A percentile compares a stretch with the other conserved stretches of the same genome.
Conservation (phyloP, 1,139 yeast genomes). For the Martiniozyma asiatica region DNA sequence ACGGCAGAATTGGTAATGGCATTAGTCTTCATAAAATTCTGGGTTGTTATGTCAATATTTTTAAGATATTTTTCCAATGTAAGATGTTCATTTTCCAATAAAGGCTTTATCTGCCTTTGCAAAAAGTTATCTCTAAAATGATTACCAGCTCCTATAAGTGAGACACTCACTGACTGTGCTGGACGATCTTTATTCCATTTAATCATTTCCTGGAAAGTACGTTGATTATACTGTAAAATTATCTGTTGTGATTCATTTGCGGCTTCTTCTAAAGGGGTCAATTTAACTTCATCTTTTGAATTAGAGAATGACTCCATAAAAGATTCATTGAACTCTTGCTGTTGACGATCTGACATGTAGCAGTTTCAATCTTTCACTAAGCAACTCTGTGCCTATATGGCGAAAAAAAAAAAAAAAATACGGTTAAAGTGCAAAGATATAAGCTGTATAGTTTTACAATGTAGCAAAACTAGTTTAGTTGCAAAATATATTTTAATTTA, state of each 20-base stretch:
- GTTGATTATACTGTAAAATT: slow-evolving; percentile 27
- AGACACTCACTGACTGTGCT: slow-evolving; percentile 34
- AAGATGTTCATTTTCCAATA: slow-evolving; percentile 24
- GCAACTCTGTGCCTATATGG: no score
- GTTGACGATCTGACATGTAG: no score
- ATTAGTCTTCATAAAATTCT: slow-evolving; percentile 28
- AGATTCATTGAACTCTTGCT: slow-evolving; percentile 7
- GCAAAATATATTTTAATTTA: no score
- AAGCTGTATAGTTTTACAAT: no score
- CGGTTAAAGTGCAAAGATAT: no score
- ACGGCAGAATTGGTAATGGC: slow-evolving; percentile 22
- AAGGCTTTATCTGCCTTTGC: slow-evolving; percentile 40
- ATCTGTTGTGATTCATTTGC: slow-evolving; percentile 15
- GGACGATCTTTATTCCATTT: slow-evolving; percentile 33
- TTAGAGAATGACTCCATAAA: slow-evolving; percentile 14
- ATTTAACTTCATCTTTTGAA: slow-evolving; percentile 1
- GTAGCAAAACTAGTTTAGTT: no score
- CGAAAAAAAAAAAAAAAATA: no score
- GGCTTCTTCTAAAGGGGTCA: slow-evolving; percentile 8
- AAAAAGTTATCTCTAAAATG: slow-evolving; percentile 41
- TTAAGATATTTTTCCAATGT: slow-evolving; percentile 29
- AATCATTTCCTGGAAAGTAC: slow-evolving; percentile 31
- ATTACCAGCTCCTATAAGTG: slow-evolving; percentile 39
- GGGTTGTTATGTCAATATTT: slow-evolving; percentile 32
- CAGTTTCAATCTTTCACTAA: no score